Conservation (phyloP, 495 filamentous ascomycete genomes). For the Sordaria brevicollis region DNA sequence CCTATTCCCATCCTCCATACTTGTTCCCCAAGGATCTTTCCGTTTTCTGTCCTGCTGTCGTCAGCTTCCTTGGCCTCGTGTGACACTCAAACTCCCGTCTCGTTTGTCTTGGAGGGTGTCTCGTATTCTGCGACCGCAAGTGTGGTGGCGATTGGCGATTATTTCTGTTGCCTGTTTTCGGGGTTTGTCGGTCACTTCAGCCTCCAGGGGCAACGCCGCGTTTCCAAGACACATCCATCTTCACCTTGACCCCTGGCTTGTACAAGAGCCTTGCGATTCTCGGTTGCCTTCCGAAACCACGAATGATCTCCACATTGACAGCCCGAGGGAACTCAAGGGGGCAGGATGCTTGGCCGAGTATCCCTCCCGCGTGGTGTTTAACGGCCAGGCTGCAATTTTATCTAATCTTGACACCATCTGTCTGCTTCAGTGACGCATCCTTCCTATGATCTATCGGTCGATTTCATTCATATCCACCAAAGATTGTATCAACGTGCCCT, state of each 20-base stretch:
- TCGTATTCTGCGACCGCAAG: not conserved
- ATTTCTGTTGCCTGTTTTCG: not conserved
- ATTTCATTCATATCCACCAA: not conserved
- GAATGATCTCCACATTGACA: not conserved
- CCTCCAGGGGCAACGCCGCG: not conserved
- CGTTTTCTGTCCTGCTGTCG: not conserved
- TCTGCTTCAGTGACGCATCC: not conserved
- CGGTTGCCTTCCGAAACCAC: not conserved
- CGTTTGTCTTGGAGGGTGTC: not conserved
- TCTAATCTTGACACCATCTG: not conserved
- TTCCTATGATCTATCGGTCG: not conserved
- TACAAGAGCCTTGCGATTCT: not conserved
- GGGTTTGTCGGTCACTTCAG: not conserved
- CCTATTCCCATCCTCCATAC: too few relatives aligned
- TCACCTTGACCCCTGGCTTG: not conserved
- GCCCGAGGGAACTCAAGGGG: not conserved
- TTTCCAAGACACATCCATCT: not conserved
- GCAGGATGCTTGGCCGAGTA: not conserved
- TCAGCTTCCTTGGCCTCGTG: not conserved
- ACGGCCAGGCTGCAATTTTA: not conserved
- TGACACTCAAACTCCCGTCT: not conserved
- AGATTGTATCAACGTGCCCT: not conserved
- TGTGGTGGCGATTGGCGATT: not conserved
- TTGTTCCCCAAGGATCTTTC: too few relatives aligned
- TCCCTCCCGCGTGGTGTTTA: not conserved